Conservation (phyloP, 2,329 filamentous ascomycete genomes). For the Trichoderma koningii region DNA sequence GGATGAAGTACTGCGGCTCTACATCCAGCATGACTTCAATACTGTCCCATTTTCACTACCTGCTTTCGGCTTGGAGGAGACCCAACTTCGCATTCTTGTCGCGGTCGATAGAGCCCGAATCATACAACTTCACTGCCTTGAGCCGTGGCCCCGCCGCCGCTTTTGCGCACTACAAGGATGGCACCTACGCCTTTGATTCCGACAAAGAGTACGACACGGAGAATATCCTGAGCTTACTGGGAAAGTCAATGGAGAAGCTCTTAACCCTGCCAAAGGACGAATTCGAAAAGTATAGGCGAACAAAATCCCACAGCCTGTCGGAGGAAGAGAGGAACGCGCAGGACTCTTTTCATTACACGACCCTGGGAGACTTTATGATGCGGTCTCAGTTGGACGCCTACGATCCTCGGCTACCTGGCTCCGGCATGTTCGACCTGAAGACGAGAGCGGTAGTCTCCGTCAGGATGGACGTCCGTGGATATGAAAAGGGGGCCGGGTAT, state of each 20-base stretch:
- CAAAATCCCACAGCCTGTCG: conserved; percentile 66
- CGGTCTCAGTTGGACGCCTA: conserved; percentile 92
- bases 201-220: conserved; percentile 88
- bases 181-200: conserved; percentile 89
- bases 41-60: conserved; percentile 87
- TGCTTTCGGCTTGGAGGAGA: conserved; percentile 80
- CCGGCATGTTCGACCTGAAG: conserved; percentile 94
- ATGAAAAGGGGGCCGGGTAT: conserved; percentile 77
- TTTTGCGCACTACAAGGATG: conserved; percentile 80
- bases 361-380: conserved; percentile 85
- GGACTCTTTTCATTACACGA: conserved; percentile 87
- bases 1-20: conserved; percentile 86
- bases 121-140: conserved; percentile 69
- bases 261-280: conserved; percentile 80
- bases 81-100: conserved; percentile 70
- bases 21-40: conserved; percentile 95
- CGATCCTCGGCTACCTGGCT: conserved; percentile 82
- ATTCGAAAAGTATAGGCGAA: conserved; percentile 80
- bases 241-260: conserved; percentile 95
- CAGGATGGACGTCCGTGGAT: conserved; percentile 77
- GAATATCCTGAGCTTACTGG: conserved; percentile 87
- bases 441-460: conserved; percentile 89
- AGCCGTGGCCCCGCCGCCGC: conserved; percentile 74
- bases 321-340: conserved; percentile 71
- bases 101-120: conserved; percentile 62